Evolutionary conservation across 2,329 filamentous ascomycete species (phyloP), one percentile per base, ranked within the genome.

Genomic region (Microdochium paspali): DNA sequence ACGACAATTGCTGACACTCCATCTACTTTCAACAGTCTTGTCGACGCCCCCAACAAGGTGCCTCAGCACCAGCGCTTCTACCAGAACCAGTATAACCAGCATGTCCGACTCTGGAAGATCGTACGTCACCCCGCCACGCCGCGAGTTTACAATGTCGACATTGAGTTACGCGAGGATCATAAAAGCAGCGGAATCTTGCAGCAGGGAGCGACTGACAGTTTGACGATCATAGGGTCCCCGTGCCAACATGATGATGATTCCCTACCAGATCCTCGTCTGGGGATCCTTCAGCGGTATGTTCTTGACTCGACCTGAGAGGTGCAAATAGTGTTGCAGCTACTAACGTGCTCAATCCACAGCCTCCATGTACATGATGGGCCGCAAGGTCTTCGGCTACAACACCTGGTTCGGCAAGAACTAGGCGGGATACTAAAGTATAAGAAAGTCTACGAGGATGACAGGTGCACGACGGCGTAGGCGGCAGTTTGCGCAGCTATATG

Each of bases 1-100:
- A n/a, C 4, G 13, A 15, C 9, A 18, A 10, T 31, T 21, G 32
- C 46, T 26, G 28, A 42, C n/a, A n/a, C 26, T 35, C 10, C 23
- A 20, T 23, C n/a, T n/a, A 20, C 18, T 24, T 4, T 21, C 44
- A 25, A 49, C 57, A 79, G 77, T 62, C 61, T 83, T 63, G 56
- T 89, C 72, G 73, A 87, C 77, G 82, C 83, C 67, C 76, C 79
- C 66, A 91, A 91, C 79, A 79, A 77, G 61, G 86, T 90, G 60
- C 84, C 85, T 49, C 61, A 85, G 64, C 77, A 85, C 72, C 87
- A 91, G 77, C 76, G 79, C 62, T 69, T 79, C 58, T 89, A 87
- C 74, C 86, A 90, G 73, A 72, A 76, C 55, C 82, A 87, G 58
- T 85, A 85, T 68, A 80, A 78, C 60, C 68, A 72, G 53, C 79